Base-by-base conservation (phyloP, 2,329 filamentous ascomycete species). In the Nemania diffusa region DNA sequence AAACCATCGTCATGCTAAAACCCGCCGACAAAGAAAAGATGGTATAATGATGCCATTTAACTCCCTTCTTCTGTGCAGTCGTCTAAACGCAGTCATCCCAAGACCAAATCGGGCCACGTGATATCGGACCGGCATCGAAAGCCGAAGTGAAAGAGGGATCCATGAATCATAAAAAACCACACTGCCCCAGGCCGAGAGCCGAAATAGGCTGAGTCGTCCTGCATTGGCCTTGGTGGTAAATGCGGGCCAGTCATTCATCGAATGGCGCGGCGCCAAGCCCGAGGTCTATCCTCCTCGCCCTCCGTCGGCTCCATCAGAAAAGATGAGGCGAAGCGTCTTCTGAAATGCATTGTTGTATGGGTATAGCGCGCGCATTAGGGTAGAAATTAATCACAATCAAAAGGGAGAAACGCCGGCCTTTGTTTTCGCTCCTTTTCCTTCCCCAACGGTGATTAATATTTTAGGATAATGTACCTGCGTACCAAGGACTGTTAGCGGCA, bases 381-480 rank as follows among this genome's bases (percentile, higher is more conserved):
- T 42, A 61, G 52, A 56, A 62, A 53, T 57, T 26, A 56, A 53
- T 32, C 46, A 62, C n/a, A 40, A 27, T 44, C 34, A 22, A 57
- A 37, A 27, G 52, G 42, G 56, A 46, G 27, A 64, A 65, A 60
- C 44, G 67, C 32, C 55, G 46, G 29, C 46, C 34, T 56, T n/a
- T 44, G 13, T 56, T 11, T 20, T 44, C 20, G 46, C 65, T 37
- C 27, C 24, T 24, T 29, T 48, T 57, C n/a, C n/a, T 48, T 40
- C 37, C 13, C 20, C 53, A 7, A 26, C 40, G 22, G 32, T 22
- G 59, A 63, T 73, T 90, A 93, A 78, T 91, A 92, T 81, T 92
- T 92, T 74, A 92, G 84, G 75, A 93, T 92, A 78, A 93, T 92
- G 85, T 92, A 90, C 72, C 88, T 90, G 76, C 40, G 71, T 58